Conservation (phyloP, 192 early-diverging fungal species). For the Phycomyces nitens region DNA sequence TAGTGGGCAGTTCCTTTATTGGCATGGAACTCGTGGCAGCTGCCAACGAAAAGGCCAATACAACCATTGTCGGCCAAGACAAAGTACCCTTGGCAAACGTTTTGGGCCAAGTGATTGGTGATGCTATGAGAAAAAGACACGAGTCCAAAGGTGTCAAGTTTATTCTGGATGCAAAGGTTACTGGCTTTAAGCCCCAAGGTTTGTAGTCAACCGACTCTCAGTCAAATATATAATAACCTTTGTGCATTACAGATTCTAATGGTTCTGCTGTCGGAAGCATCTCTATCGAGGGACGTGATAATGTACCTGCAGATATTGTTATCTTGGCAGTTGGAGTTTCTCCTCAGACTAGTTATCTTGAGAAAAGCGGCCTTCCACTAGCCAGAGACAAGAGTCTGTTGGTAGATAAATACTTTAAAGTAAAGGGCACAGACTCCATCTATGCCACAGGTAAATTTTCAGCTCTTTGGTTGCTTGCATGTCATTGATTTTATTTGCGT, state of each 20-base stretch:
- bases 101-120: slow-evolving; percentile 46
- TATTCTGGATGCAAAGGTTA: slow-evolving; percentile 30
- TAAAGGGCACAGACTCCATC: slow-evolving; percentile 38
- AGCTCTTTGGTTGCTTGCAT: no score
- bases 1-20: slow-evolving; percentile 60
- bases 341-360: slow-evolving; percentile 48
- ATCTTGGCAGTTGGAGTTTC: slow-evolving; percentile 52
- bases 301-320: slow-evolving; percentile 47
- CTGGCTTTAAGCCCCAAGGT: slow-evolving; percentile 12
- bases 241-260: no score
- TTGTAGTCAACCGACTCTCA: background rate
- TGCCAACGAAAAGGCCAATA: slow-evolving; percentile 38
- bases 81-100: slow-evolving; percentile 52
- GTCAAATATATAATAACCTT: background rate
- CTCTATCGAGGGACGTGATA: slow-evolving; percentile 30
- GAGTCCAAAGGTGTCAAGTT: slow-evolving; percentile 46
- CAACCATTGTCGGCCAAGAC: slow-evolving; percentile 58
- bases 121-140: slow-evolving; percentile 41
- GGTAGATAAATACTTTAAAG: slow-evolving; percentile 41
- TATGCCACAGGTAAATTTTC: slow-evolving; percentile 43
- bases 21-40: slow-evolving; percentile 54
- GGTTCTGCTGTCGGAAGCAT: slow-evolving; percentile 35
- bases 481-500: no score
- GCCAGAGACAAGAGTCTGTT: slow-evolving; percentile 45
- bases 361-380: slow-evolving; percentile 31